Evolutionary conservation across 1,284 basidiomycete species (phyloP).

Genomic region (Cryptococcus sp.): DNA sequence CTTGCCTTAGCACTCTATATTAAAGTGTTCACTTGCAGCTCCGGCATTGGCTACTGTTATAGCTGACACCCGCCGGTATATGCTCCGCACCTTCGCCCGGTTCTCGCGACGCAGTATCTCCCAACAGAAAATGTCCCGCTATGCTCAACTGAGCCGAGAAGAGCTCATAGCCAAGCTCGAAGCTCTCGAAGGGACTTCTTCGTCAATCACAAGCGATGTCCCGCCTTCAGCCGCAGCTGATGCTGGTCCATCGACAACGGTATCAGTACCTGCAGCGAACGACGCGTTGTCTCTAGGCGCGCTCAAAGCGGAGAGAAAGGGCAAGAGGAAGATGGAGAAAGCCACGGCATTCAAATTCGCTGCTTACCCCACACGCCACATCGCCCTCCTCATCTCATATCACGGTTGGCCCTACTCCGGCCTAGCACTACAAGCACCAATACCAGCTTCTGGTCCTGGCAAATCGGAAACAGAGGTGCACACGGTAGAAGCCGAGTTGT

Average conservation of each 20-base stretch:
- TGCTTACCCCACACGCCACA: conserved; percentile 75
- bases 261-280: neutral
- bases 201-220: conserved; percentile 11
- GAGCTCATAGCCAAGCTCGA: conserved; percentile 66
- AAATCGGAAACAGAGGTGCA: conserved; percentile 60
- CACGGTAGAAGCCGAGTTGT: conserved; percentile 87
- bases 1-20: no score
- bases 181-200: conserved; percentile 57
- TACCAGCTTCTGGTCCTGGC: conserved; percentile 56
- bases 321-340: conserved; percentile 23
- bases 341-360: conserved; percentile 59
- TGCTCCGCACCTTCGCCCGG: conserved; percentile 9
- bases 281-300: neutral
- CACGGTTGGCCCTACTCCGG: conserved; percentile 91
- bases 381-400: conserved; percentile 89
- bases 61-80: conserved; percentile 7
- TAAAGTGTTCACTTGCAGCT: no score
- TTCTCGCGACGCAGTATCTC: conserved; percentile 1
- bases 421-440: conserved; percentile 70
- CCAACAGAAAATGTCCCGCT: conserved; percentile 18
- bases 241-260: neutral
- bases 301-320: conserved; percentile 8
- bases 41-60: neutral
- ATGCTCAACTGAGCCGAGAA: conserved; percentile 54
- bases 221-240: neutral